Evolutionary conservation across 2,329 filamentous ascomycete species (phyloP), one percentile per base, ranked within the genome.

Genomic region (Stemphylium beticola): DNA sequence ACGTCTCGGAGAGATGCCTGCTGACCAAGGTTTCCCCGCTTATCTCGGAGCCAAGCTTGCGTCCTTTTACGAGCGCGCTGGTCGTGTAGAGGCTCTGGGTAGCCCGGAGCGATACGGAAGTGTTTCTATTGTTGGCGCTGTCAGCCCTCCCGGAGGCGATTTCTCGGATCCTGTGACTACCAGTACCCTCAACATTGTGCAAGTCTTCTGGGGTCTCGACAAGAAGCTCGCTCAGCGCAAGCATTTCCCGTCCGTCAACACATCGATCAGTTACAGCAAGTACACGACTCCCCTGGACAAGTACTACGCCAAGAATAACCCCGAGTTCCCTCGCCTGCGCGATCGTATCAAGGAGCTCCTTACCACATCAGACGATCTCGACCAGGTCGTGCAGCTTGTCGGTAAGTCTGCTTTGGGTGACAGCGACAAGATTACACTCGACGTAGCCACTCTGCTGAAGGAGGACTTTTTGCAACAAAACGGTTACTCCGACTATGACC

Each of bases 381-480:
- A 99, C 79, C 95, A 99, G 79, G 95, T 99, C 57, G 95, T 99
- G 64, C 95, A 99, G 82, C 85, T 99, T 59, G 95, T 99, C 64
- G 95, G 95, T 76, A 99, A 99, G 82, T 96, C 92, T 52, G 95
- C 95, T 24, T 82, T 99, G 62, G 96, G 93, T 57, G 95, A 99
- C 74, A 87, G 90, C 7, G 95, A 99, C 84, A 99, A 99, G 87
- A 99, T 99, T 71, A 97, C 93, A 0, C 84, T 99, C 47, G 96
- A 98, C 74, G 87, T 99, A 60, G 91, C 95, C 15, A 88, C 86
- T 15, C 81, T 99, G 66, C 82, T 99, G 78, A 99, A 99, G 86
- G 95, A 99, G 74, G 95, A 99, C 76, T 99, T 99, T 82, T 77
- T 99, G 74, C 95, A 99, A 80, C 95, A 99, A 78, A 99, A 99